A percentile compares a stretch with the other conserved stretches of the same genome.
phyloP scores from a whole-genome alignment of 306 rosid species.

The Ochetophila trinervis region DNA sequence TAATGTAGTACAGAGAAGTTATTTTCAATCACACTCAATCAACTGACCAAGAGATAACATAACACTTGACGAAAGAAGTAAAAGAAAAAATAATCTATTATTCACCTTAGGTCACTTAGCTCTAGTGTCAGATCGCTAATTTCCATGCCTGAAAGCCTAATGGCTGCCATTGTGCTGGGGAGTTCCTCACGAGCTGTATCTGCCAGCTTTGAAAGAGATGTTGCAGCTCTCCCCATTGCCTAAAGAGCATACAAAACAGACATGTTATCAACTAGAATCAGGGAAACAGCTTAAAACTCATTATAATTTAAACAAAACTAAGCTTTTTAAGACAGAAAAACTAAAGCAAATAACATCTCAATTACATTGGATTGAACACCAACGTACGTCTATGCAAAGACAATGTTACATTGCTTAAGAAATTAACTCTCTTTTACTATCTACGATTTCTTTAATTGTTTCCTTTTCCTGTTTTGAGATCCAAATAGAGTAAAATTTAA shows the following conservation, averaged over 20 bases:
- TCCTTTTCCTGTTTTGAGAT: not conserved
- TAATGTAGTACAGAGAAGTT: not conserved
- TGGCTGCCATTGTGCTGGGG: slow-evolving; percentile 96
- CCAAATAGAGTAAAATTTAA: slow-evolving; percentile 8
- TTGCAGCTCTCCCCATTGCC: slow-evolving; percentile 95
- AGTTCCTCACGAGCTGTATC: slow-evolving; percentile 94
- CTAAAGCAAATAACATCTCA: not conserved
- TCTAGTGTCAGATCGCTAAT: slow-evolving; percentile 77
- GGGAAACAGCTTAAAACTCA: not conserved
- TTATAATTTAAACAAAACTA: not conserved
- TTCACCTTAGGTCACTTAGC: slow-evolving; percentile 79
- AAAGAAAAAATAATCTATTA: slow-evolving; percentile 10
- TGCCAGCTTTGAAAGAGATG: slow-evolving; percentile 82
- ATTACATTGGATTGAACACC: not conserved
- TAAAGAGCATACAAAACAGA: slow-evolving; percentile 21
- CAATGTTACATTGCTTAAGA: not conserved
- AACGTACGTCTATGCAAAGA: not conserved
- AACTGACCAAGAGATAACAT: slow-evolving; percentile 11
- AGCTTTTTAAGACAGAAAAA: not conserved
- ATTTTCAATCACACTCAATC: slow-evolving; percentile 2
- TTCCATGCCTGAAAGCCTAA: slow-evolving; percentile 97
- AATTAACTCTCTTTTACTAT: not conserved
- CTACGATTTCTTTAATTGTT: not conserved
- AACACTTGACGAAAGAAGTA: slow-evolving; percentile 5
- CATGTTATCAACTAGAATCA: slow-evolving; percentile 1